Conservation (phyloP, 441 rosid genomes). For the Melastoma candidum region DNA sequence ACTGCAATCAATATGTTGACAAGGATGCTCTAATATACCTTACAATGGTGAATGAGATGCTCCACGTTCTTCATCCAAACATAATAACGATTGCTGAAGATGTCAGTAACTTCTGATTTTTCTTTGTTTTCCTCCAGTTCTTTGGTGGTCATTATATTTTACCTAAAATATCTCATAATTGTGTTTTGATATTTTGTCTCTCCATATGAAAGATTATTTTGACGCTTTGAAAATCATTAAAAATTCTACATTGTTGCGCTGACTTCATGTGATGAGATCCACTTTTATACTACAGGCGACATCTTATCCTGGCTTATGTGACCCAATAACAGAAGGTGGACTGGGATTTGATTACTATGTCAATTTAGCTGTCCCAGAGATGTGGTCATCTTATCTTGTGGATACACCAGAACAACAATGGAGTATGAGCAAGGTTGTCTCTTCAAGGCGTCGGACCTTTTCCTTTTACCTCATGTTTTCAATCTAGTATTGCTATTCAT, state of each 20-base stretch:
- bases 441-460: conserved; percentile 9
- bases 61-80: conserved; percentile 78
- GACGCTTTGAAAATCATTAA: no score
- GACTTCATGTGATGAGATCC: conserved; percentile 8
- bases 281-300: conserved; percentile 46
- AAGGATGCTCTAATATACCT: conserved; percentile 84
- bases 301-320: conserved; percentile 90
- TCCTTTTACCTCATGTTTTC: background rate
- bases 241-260: background rate
- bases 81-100: conserved; percentile 93
- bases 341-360: conserved; percentile 88
- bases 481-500: background rate
- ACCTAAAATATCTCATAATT: no score
- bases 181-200: no score
- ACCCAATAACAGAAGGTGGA: conserved; percentile 87
- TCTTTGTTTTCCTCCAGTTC: background rate
- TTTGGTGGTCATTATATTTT: no score
- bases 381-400: conserved; percentile 85
- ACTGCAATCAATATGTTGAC: conserved; percentile 91
- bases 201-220: no score
- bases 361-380: conserved; percentile 80
- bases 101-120: conserved; percentile 36
- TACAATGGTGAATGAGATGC: conserved; percentile 84
- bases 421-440: conserved; percentile 90
- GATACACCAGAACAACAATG: conserved; percentile 61